These are phyloP conservation scores for Gracilaria domingensis DNA, from an alignment of 23 red algal genomes.

Conservation along the genomic window DNA sequence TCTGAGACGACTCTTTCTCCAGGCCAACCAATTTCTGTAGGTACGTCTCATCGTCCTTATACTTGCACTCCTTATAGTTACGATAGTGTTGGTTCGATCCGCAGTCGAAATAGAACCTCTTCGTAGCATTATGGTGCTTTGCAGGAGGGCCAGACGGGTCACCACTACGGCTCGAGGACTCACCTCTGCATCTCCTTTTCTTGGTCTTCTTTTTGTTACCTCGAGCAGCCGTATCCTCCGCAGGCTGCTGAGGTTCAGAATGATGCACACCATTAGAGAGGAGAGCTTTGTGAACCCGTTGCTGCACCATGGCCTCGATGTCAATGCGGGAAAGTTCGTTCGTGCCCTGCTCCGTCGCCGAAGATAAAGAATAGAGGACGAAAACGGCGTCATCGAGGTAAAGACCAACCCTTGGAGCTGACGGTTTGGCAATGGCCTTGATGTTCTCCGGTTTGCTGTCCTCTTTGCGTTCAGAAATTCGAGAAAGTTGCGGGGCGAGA, in stretches of 20 bases:
- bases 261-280: background rate
- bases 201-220: background rate
- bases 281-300: conserved; percentile 14
- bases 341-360: background rate
- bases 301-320: conserved; percentile 6
- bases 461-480: background rate
- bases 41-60: background rate
- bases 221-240: no score
- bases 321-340: background rate
- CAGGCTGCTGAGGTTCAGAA: background rate
- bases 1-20: background rate
- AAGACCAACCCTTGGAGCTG: background rate
- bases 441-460: conserved; percentile 15
- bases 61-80: background rate
- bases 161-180: background rate
- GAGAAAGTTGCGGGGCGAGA: background rate
- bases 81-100: background rate
- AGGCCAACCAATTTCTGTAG: background rate
- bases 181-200: background rate
- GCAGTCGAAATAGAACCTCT: conserved; percentile 1
- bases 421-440: background rate
- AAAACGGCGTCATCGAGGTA: conserved; percentile 28
- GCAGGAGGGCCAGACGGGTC: background rate
- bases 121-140: background rate
- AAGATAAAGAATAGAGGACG: conserved; percentile 16